A percentile compares a stretch with the other conserved stretches of the same genome.
These are phyloP conservation scores for Eremothecium cymbalariae DNA, from an alignment of 1,139 yeast species.

Conservation along the genomic window DNA sequence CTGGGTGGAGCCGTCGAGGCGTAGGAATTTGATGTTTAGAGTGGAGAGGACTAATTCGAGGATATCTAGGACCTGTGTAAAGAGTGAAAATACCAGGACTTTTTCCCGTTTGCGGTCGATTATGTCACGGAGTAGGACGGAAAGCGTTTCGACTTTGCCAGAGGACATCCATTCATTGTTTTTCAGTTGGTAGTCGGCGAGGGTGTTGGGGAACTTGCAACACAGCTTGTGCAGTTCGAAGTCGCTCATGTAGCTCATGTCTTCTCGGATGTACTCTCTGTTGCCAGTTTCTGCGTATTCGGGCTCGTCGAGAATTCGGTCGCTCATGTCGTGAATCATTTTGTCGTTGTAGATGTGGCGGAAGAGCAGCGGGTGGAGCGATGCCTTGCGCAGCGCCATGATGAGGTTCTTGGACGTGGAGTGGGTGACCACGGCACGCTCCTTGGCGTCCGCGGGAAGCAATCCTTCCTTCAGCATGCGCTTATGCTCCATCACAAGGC, in stretches of 20 bases:
- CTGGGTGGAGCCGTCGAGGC: constrained; percentile 89
- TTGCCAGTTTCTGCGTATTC: constrained; percentile 67
- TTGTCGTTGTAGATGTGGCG: constrained; percentile 52
- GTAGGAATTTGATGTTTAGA: constrained; percentile 60
- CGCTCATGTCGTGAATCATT: constrained; percentile 57
- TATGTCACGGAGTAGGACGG: constrained; percentile 51
- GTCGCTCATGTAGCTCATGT: constrained; percentile 95
- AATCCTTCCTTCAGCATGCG: constrained; percentile 37
- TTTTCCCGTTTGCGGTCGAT: constrained; percentile 57
- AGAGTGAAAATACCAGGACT: constrained; percentile 76
- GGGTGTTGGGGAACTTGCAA: constrained; percentile 57
- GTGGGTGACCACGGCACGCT: constrained; percentile 28
- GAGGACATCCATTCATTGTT: constrained; percentile 58
- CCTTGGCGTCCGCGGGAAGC: constrained; percentile 28
- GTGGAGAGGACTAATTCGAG: constrained; percentile 67
- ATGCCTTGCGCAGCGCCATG: constrained; percentile 67
- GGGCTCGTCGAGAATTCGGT: constrained; percentile 70
- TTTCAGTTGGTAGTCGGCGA: constrained; percentile 47
- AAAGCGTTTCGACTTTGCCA: constrained; percentile 62
- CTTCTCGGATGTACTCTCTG: constrained; percentile 68
- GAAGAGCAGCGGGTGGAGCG: constrained; percentile 67
- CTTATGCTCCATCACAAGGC: constrained; percentile 44
- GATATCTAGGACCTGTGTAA: constrained; percentile 86
- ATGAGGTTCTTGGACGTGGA: constrained; percentile 45
- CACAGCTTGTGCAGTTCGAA: constrained; percentile 76